Evolutionary conservation across 1,284 basidiomycete species (phyloP), one percentile per base, ranked within the genome.

Genomic region (Fistulinella cinereoalba): DNA sequence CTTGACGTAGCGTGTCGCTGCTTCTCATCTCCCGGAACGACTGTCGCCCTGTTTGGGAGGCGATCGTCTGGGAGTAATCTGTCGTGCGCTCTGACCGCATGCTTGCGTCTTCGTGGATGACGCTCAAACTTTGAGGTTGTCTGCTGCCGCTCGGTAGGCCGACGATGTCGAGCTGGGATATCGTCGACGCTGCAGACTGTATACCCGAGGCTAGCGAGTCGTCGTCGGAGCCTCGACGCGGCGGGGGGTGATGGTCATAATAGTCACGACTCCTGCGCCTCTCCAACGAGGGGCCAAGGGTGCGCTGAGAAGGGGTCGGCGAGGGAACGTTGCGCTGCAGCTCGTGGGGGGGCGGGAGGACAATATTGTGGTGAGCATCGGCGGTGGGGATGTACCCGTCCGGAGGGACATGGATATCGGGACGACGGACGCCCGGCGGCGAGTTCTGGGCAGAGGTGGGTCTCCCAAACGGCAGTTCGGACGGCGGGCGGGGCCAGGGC

Each of bases 101-200:
- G 47, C 69, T 70, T 2, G 62, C 57, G 19, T 68, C 71, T 50
- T 73, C 73, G 4, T 65, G 68, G 22, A 73, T 73, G 12, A 70
- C 66, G 47, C 68, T 70, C 34, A 74, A 32, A 24, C 51, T 56
- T 25, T 52, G 64, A 52, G 58, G 63, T 19, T 64, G 52, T 6
- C 51, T 51, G 45, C 29, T 65, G 42, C 33, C 54, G 46, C 42
- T 16, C 3, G 71, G 66, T 15, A 69, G 42, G 39, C 58, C 68
- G 13, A 73, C 58, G 19, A 74, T 57, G 21, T 74, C 73, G 19
- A 71, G 70, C 24, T 70, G 66, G 5, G 73, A 73, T 9, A 74
- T 68, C 1, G 56, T 65, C 3, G 72, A 69, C 12, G 64, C 23
- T 8, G 50, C 57, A 1, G 67, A 67, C 29, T 65, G 54, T 43